A percentile compares a stretch with the other conserved stretches of the same genome.
These are phyloP conservation scores for Colletotrichum horii DNA, from an alignment of 2,329 filamentous ascomycete species.

Conservation along the genomic window DNA sequence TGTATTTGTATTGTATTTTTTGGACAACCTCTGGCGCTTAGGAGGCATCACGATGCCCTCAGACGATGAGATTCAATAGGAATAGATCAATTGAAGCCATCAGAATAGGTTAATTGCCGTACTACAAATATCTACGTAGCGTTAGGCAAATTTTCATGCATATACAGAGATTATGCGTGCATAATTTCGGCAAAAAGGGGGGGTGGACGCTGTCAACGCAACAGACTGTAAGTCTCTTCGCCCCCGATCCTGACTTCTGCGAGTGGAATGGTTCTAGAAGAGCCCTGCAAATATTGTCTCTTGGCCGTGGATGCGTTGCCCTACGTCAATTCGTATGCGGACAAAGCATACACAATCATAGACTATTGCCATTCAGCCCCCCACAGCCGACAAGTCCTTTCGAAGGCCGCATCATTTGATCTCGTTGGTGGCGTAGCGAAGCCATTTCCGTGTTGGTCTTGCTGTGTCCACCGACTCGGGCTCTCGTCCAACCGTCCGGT, in stretches of 20 bases:
- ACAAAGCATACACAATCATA: background rate
- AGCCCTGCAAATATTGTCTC: conserved; percentile 2
- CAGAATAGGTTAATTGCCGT: no score
- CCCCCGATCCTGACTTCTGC: background rate
- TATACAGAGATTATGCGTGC: no score
- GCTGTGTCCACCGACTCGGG: background rate
- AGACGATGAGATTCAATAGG: no score
- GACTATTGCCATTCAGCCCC: background rate
- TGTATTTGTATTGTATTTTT: no score
- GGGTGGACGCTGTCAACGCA: no score
- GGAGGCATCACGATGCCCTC: no score
- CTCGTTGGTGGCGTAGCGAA: background rate
- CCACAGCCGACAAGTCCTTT: background rate
- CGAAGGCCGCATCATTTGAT: background rate
- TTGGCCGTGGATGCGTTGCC: background rate
- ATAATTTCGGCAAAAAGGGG: no score
- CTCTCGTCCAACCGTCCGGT: background rate
- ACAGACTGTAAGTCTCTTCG: no score
- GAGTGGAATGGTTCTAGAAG: background rate
- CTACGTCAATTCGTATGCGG: background rate
- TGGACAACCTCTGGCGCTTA: no score
- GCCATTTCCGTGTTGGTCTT: background rate
- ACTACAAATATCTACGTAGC: no score
- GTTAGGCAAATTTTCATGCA: no score
- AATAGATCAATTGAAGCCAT: no score